phyloP scores from a whole-genome alignment of 1,139 yeast genomes.

The Yamadazyma songkhlaensis region DNA sequence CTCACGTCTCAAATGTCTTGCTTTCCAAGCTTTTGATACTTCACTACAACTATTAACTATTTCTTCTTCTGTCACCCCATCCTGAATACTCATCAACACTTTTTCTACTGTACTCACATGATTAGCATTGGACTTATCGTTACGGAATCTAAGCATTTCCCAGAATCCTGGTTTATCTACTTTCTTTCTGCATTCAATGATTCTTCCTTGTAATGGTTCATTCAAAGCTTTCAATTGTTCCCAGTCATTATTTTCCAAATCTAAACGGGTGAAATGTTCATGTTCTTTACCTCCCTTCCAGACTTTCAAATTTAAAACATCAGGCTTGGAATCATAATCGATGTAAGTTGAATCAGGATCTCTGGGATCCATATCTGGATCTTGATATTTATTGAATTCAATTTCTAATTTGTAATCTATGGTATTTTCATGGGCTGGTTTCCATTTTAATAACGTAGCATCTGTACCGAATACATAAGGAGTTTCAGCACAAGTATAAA shows the following conservation, averaged over 20 bases:
- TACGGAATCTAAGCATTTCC: constrained; percentile 86
- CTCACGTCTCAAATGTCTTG: constrained; percentile 29
- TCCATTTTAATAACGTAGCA: constrained; percentile 83
- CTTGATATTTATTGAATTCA: constrained; percentile 63
- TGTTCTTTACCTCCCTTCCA: constrained; percentile 81
- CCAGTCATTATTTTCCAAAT: constrained; percentile 77
- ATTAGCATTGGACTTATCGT: constrained; percentile 88
- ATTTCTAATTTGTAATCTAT: constrained; percentile 79
- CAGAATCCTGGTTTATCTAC: constrained; percentile 56
- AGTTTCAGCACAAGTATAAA: constrained; percentile 86
- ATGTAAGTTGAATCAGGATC: constrained; percentile 73
- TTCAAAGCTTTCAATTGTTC: constrained; percentile 60
- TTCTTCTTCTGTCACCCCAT: constrained; percentile 80
- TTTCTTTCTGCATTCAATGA: constrained; percentile 76
- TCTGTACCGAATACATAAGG: constrained; percentile 92
- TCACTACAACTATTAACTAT: constrained; percentile 45
- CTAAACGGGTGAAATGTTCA: constrained; percentile 63
- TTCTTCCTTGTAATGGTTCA: constrained; percentile 88
- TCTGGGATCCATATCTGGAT: constrained; percentile 65
- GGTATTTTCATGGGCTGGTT: constrained; percentile 93
- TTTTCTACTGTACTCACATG: constrained; percentile 77
- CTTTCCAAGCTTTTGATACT: constrained; percentile 35
- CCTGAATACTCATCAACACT: constrained; percentile 79
- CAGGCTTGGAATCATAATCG: constrained; percentile 82
- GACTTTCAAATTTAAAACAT: constrained; percentile 53